Percentiles rank a stretch among this genome's conserved stretches.
Evolutionary conservation across 176 grass and related monocot genomes (phyloP).

Genomic region (Carex kokanica): DNA sequence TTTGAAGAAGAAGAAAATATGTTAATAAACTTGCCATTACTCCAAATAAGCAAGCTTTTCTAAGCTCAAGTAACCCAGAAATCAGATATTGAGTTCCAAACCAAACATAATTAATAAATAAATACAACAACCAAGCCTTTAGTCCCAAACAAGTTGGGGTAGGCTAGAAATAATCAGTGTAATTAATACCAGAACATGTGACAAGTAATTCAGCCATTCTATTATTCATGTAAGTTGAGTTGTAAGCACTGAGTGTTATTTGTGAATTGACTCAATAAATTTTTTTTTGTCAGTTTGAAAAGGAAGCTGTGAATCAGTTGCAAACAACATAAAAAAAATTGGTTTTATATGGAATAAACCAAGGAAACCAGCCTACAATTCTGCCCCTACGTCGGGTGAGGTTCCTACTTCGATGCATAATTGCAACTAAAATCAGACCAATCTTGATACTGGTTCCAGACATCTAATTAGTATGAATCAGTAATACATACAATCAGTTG

Average conservation of each 20-base stretch:
- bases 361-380: neutral
- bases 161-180: neutral
- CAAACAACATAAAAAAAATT: neutral
- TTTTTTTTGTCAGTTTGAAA: neutral
- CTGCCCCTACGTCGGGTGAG: neutral
- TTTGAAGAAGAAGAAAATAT: neutral
- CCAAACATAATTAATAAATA: neutral
- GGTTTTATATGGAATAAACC: neutral
- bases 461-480: neutral
- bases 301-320: neutral
- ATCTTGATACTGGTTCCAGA: neutral
- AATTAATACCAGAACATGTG: neutral
- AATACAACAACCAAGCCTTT: neutral
- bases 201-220: neutral
- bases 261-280: neutral
- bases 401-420: neutral
- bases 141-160: too few relatives aligned
- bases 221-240: neutral
- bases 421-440: neutral
- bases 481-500: neutral
- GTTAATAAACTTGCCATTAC: neutral
- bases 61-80: neutral
- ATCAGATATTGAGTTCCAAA: neutral
- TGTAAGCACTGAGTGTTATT: neutral
- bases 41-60: neutral